Base-by-base conservation (phyloP, 495 filamentous ascomycete genomes). In the Ramalina peruviana region DNA sequence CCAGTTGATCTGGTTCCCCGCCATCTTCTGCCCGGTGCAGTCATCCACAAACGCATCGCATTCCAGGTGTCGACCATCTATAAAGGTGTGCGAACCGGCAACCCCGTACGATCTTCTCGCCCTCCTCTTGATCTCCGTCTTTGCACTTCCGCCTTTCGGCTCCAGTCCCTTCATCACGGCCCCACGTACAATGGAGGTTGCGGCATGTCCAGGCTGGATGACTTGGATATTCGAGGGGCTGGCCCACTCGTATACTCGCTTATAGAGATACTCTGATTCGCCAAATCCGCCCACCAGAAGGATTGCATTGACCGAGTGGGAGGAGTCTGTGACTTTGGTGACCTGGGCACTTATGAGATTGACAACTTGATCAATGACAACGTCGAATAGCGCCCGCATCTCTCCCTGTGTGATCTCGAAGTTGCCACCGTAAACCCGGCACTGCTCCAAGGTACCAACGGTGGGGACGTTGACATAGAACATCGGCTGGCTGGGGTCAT, bases 201-300 rank as follows among this genome's bases (percentile, higher is more conserved):
- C 43, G 16, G 43, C 43, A 23, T 46, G 19, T 11, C 43, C 7
- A 17, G 43, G 43, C 43, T 46, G 43, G 19, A 46, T 23, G 10
- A 46, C 43, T 11, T 30, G 19, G 6, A 46, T 46, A 3, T 30
- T 7, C 4, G 16, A 7, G 4, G 11, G 19, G 10, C 7, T 30
- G 2, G 43, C 19, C 43, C 43, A 46, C 4, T 7, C n/a, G 7
- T 72, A 64, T 43, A 86, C 58, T 0, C 74, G 65, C 53, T 71
- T 70, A 51, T 73, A 76, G 43, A 85, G 69, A 60, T 83, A 85
- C 53, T 74, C 75, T 15, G 75, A 81, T 27, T 72, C 68, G 16
- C 82, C 81, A 50, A 85, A 81, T 0, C 82, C 82, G 4, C 82
- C 81, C 15, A 85, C 82, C 0, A 85, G 70, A 16, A 85, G 64